Evolutionary conservation across 805 yeast species (phyloP).

Genomic region (Nakazawaea holstii): DNA sequence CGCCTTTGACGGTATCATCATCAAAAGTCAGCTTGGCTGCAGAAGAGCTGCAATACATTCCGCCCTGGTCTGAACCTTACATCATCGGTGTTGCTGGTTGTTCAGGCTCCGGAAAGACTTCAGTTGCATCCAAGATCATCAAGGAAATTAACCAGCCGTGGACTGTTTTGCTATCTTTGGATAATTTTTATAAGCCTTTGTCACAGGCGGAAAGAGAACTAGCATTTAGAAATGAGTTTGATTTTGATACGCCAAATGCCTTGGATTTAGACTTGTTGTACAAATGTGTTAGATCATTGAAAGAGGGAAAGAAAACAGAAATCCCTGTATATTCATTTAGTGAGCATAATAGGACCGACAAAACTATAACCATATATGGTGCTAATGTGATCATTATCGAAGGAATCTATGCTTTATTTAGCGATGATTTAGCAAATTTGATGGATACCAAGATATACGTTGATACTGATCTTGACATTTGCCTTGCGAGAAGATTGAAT

Average conservation of each 20-base stretch:
- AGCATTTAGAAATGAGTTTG: constrained; percentile 70
- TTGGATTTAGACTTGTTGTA: constrained; percentile 72
- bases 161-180: constrained; percentile 86
- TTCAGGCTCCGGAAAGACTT: constrained; percentile 91
- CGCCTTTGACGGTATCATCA: neutral
- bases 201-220: constrained; percentile 48
- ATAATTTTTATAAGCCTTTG: constrained; percentile 84
- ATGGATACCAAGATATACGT: constrained; percentile 89
- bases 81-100: constrained; percentile 85
- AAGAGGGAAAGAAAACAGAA: constrained; percentile 61
- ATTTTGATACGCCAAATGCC: constrained; percentile 85
- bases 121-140: constrained; percentile 80
- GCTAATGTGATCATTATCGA: constrained; percentile 91
- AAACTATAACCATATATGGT: constrained; percentile 77
- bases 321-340: constrained; percentile 70
- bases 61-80: constrained; percentile 89
- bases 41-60: constrained; percentile 38
- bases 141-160: constrained; percentile 81
- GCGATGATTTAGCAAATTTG: constrained; percentile 58
- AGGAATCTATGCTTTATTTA: constrained; percentile 82
- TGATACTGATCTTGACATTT: constrained; percentile 90
- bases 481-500: constrained; percentile 81
- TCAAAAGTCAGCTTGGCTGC: neutral
- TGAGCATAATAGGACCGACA: constrained; percentile 54
- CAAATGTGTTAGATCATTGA: constrained; percentile 57